Conservation (phyloP, 805 yeast species). For the Starmerella sirachaensis region DNA sequence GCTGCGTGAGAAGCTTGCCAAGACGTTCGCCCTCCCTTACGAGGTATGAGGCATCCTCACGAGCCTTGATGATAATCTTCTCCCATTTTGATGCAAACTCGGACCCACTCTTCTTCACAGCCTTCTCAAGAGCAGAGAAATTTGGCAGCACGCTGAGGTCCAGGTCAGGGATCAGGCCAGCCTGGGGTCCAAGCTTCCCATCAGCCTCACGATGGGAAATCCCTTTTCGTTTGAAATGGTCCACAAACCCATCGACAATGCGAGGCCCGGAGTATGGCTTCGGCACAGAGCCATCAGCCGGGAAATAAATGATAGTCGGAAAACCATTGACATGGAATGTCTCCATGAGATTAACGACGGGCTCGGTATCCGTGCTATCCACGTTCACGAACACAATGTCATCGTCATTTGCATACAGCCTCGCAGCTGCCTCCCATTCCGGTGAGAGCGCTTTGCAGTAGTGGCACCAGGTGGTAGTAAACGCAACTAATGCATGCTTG, state of each 20-base stretch:
- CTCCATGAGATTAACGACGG: slow-evolving; percentile 31
- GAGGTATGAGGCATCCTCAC: slow-evolving; percentile 30
- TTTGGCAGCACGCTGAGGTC: slow-evolving; percentile 22
- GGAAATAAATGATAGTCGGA: slow-evolving; percentile 47
- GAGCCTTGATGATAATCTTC: slow-evolving; percentile 24
- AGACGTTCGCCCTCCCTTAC: slow-evolving; percentile 38
- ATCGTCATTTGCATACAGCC: slow-evolving; percentile 33
- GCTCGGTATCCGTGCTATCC: slow-evolving; percentile 34
- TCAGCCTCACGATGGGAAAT: slow-evolving; percentile 33
- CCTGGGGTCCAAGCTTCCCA: slow-evolving; percentile 32
- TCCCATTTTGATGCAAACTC: slow-evolving; percentile 22
- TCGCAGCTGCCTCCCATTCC: slow-evolving; percentile 39
- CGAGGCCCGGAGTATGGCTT: slow-evolving; percentile 40
- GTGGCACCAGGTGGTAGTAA: slow-evolving; percentile 55
- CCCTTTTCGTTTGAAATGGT: slow-evolving; percentile 35
- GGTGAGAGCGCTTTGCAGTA: slow-evolving; percentile 46
- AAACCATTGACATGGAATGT: slow-evolving; percentile 35
- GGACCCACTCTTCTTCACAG: slow-evolving; percentile 23
- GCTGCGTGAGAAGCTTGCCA: slow-evolving; percentile 30
- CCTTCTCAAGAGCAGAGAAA: slow-evolving; percentile 21
- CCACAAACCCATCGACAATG: slow-evolving; percentile 38
- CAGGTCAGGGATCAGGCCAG: slow-evolving; percentile 34
- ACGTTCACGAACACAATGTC: slow-evolving; percentile 37
- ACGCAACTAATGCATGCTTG: slow-evolving; percentile 37
- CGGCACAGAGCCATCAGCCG: slow-evolving; percentile 19